These are phyloP conservation scores for Geosmithia morbida DNA, from an alignment of 2,329 filamentous ascomycete genomes.

Conservation along the genomic window DNA sequence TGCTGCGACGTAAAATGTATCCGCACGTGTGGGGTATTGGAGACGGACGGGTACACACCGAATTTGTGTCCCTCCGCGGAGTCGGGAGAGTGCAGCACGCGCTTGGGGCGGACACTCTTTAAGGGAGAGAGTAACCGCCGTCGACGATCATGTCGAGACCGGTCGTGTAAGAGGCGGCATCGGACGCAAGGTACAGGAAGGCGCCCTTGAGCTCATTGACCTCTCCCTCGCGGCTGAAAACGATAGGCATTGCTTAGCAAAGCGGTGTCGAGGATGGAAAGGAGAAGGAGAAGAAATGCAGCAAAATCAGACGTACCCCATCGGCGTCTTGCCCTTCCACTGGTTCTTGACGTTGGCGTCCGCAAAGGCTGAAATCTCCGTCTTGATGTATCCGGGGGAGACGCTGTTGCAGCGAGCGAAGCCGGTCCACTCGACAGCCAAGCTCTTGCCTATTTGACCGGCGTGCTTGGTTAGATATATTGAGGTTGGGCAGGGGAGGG, in stretches of 20 bases:
- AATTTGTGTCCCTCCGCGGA: neutral
- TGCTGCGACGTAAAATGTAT: neutral
- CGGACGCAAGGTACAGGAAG: constrained; percentile 68
- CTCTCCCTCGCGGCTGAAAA: constrained; percentile 48
- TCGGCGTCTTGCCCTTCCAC: constrained; percentile 68
- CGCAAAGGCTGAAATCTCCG: constrained; percentile 55
- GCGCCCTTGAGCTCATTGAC: constrained; percentile 68
- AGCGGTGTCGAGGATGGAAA: neutral
- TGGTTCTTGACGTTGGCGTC: constrained; percentile 51
- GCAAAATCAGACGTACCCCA: constrained; percentile 37
- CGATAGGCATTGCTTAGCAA: neutral
- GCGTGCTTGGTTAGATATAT: no score
- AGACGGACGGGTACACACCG: neutral
- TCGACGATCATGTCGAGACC: constrained; percentile 62
- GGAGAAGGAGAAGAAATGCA: no score
- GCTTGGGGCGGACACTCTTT: constrained; percentile 6
- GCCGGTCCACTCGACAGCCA: constrained; percentile 64
- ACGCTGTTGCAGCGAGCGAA: constrained; percentile 62
- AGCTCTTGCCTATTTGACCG: constrained; percentile 40
- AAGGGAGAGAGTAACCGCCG: constrained; percentile 52
- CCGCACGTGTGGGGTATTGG: neutral
- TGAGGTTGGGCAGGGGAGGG: no score
- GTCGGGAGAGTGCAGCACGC: no score
- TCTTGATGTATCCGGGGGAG: constrained; percentile 63
- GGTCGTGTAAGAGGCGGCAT: constrained; percentile 73